Percentiles rank a stretch among this genome's conserved stretches.
Conservation (phyloP, 305 asterid species). For the Ajuga reptans region DNA sequence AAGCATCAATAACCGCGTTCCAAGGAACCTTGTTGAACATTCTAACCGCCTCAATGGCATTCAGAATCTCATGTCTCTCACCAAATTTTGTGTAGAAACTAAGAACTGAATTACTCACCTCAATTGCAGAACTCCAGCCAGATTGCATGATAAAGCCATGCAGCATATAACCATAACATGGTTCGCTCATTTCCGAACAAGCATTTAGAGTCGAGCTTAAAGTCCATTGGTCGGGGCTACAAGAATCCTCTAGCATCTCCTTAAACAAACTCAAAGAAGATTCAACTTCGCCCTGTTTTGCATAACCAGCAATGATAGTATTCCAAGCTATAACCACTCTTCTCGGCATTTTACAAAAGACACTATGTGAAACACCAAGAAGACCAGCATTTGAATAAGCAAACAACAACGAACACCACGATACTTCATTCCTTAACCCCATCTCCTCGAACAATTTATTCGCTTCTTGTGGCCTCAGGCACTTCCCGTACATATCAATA, state of each 20-base stretch:
- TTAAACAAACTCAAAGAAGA: slow-evolving; percentile 43
- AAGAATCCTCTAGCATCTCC: slow-evolving; percentile 46
- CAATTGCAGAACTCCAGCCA: slow-evolving; percentile 56
- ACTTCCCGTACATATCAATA: slow-evolving; percentile 70
- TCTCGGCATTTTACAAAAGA: slow-evolving; percentile 50
- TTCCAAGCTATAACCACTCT: slow-evolving; percentile 57
- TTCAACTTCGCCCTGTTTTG: slow-evolving; percentile 38
- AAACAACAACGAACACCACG: slow-evolving; percentile 74
- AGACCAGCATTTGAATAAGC: slow-evolving; percentile 40
- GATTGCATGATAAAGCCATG: slow-evolving; percentile 42
- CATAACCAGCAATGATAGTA: slow-evolving; percentile 55
- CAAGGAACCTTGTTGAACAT: slow-evolving; percentile 45
- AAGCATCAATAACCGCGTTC: slow-evolving; percentile 61
- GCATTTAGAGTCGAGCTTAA: slow-evolving; percentile 49
- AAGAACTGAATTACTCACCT: slow-evolving; percentile 52
- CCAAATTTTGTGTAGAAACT: slow-evolving; percentile 47
- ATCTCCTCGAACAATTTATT: slow-evolving; percentile 49
- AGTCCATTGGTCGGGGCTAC: slow-evolving; percentile 52
- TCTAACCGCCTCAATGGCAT: slow-evolving; percentile 31
- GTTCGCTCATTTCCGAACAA: slow-evolving; percentile 38
- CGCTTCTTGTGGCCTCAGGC: slow-evolving; percentile 35
- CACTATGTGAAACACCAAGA: slow-evolving; percentile 29
- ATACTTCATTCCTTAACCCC: slow-evolving; percentile 54
- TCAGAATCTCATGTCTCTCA: slow-evolving; percentile 39
- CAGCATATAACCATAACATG: slow-evolving; percentile 31